Conservation (phyloP, 148 eudicot species). For the Rhododendron molle region DNA sequence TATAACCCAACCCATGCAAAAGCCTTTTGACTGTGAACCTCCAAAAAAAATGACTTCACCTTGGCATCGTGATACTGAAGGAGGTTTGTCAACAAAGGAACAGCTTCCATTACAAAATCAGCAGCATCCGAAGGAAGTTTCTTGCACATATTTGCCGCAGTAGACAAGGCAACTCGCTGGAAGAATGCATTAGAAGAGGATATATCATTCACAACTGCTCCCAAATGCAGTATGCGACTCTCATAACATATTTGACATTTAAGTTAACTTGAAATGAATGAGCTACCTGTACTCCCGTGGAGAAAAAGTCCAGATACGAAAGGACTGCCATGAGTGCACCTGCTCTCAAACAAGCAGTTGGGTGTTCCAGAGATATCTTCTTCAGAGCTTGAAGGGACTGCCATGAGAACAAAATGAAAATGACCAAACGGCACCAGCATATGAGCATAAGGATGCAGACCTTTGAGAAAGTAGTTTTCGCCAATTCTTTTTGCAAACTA, state of each 20-base stretch:
- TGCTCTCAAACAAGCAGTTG: constrained; percentile 95
- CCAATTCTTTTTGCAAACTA: not conserved
- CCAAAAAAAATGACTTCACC: constrained; percentile 35
- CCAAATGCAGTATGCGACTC: not conserved
- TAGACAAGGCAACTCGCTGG: constrained; percentile 92
- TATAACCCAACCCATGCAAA: not conserved
- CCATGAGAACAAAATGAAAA: constrained; percentile 11
- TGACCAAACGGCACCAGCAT: not conserved
- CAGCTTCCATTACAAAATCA: constrained; percentile 99
- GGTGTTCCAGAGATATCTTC: constrained; percentile 96
- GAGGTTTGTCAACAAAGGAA: constrained; percentile 89
- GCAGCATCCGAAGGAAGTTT: constrained; percentile 97
- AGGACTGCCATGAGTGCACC: constrained; percentile 99
- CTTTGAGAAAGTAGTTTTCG: not conserved
- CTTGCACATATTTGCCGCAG: constrained; percentile 99
- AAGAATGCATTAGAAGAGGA: constrained; percentile 11
- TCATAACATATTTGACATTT: not conserved
- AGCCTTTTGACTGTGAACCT: not conserved
- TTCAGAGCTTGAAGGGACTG: constrained; percentile 98
- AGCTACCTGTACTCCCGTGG: constrained; percentile 93
- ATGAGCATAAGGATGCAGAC: constrained; percentile 1
- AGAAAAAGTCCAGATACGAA: constrained; percentile 96
- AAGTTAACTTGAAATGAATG: not conserved
- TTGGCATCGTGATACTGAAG: constrained; percentile 97
- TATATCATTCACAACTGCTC: not conserved